Evolutionary conservation across 352 stramenopile species (phyloP).

Genomic region (Phytophthora gonapodyides): DNA sequence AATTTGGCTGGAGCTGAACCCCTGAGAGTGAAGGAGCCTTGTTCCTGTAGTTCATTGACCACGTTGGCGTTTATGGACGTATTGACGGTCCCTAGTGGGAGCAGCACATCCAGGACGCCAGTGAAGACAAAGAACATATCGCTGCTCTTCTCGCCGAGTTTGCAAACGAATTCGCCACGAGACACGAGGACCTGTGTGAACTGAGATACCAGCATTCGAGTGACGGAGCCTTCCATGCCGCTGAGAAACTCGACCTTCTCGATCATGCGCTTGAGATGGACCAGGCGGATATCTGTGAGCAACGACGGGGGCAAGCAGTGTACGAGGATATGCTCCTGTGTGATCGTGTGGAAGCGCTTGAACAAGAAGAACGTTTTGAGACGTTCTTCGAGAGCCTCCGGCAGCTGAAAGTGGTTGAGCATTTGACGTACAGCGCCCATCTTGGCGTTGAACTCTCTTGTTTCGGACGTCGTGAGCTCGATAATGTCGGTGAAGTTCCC

Average conservation of each 20-base stretch:
- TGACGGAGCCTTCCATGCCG: slow-evolving; percentile 59
- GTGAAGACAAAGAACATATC: slow-evolving; percentile 82
- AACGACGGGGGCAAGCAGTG: slow-evolving; percentile 66
- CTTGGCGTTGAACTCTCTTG: slow-evolving; percentile 62
- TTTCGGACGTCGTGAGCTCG: slow-evolving; percentile 59
- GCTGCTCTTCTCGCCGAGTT: slow-evolving; percentile 53
- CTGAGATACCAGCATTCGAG: slow-evolving; percentile 66
- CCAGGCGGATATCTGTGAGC: slow-evolving; percentile 67
- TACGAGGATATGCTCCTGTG: slow-evolving; percentile 62
- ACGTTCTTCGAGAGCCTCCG: slow-evolving; percentile 39
- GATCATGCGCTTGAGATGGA: slow-evolving; percentile 70
- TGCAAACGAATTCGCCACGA: slow-evolving; percentile 61
- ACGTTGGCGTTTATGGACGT: neutral
- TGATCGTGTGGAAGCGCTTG: slow-evolving; percentile 69
- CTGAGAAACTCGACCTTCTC: slow-evolving; percentile 62
- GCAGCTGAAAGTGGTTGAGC: slow-evolving; percentile 60
- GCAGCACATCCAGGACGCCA: slow-evolving; percentile 46
- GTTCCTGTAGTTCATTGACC: neutral
- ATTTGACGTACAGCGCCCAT: slow-evolving; percentile 60
- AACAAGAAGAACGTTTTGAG: slow-evolving; percentile 75
- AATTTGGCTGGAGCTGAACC: slow-evolving; percentile 11
- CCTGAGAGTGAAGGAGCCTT: neutral
- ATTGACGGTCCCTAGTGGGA: slow-evolving; percentile 33
- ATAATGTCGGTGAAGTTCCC: slow-evolving; percentile 70
- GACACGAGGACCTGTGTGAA: slow-evolving; percentile 62